Conservation (phyloP, 2,329 filamentous ascomycete species). For the Fusarium sp. region DNA sequence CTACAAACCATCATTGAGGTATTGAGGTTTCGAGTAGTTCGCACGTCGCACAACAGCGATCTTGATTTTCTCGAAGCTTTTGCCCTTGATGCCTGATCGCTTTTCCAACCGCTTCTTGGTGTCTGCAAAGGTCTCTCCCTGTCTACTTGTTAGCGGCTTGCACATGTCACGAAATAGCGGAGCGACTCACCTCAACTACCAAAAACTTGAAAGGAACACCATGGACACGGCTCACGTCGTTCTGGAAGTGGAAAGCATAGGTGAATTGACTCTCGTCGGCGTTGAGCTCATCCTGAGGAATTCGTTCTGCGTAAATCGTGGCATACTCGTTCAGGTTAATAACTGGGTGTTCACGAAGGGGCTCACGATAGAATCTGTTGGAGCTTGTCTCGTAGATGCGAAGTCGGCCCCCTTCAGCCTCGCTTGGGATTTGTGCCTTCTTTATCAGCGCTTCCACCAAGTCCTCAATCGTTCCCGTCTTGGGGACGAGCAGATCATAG, state of each 20-base stretch:
- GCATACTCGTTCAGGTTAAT: conserved; percentile 88
- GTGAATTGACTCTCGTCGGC: conserved; percentile 71
- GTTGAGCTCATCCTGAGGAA: conserved; percentile 79
- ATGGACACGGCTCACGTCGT: conserved; percentile 85
- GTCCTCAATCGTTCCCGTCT: conserved; percentile 84
- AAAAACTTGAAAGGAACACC: conserved; percentile 93
- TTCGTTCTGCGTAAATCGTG: conserved; percentile 81
- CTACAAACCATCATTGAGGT: conserved; percentile 82
- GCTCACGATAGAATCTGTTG: conserved; percentile 85
- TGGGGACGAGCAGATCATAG: conserved; percentile 86
- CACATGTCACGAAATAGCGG: neutral
- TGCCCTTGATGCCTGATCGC: conserved; percentile 94
- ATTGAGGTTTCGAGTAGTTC: conserved; percentile 80
- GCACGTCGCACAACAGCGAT: conserved; percentile 84
- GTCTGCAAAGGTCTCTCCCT: conserved; percentile 89
- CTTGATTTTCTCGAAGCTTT: conserved; percentile 98
- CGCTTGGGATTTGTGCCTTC: conserved; percentile 83
- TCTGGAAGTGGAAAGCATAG: conserved; percentile 91
- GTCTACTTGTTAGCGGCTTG: conserved; percentile 13
- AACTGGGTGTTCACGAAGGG: conserved; percentile 78
- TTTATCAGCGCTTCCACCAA: conserved; percentile 81
- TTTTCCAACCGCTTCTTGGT: conserved; percentile 96
- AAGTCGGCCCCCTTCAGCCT: conserved; percentile 75
- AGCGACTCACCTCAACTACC: conserved; percentile 76
- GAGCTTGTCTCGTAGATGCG: conserved; percentile 86